Conservation (phyloP, 176 grass and related monocot species). For the maize (Zea mays) region DNA sequence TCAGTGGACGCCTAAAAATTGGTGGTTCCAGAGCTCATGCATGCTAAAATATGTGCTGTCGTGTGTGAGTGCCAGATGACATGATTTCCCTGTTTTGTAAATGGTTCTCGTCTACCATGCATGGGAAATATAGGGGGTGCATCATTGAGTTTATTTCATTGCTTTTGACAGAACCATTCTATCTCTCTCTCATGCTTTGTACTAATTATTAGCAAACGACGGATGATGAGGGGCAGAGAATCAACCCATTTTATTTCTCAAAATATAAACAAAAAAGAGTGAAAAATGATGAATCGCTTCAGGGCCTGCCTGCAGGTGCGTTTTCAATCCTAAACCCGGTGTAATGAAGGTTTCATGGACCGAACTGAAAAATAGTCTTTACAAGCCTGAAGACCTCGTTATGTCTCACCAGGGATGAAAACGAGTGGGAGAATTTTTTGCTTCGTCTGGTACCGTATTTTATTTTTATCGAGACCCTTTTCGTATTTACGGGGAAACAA, state of each 20-base stretch:
- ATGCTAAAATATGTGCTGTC: not conserved
- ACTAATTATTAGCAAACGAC: not conserved
- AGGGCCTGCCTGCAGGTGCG: not conserved
- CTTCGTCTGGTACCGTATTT: too few relatives aligned
- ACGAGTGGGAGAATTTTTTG: too few relatives aligned
- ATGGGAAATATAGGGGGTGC: not conserved
- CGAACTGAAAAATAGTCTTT: not conserved
- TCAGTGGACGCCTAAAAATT: not conserved
- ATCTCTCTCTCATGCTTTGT: not conserved
- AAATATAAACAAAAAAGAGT: not conserved
- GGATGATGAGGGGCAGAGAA: not conserved
- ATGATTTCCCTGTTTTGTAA: not conserved
- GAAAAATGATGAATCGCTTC: not conserved
- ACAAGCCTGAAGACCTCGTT: too few relatives aligned
- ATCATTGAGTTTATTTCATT: not conserved
- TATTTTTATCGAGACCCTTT: too few relatives aligned
- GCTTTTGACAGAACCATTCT: not conserved
- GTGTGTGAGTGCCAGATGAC: not conserved
- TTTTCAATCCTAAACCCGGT: not conserved
- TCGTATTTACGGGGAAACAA: too few relatives aligned
- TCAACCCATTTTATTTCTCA: not conserved
- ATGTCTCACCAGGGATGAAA: too few relatives aligned
- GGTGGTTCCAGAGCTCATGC: constrained; percentile 25
- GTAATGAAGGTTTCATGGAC: not conserved
- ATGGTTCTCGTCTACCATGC: not conserved